Evolutionary conservation across 306 rosid species (phyloP), one percentile per base, ranked within the genome.

Genomic region (Pterocarpus macrocarpus): DNA sequence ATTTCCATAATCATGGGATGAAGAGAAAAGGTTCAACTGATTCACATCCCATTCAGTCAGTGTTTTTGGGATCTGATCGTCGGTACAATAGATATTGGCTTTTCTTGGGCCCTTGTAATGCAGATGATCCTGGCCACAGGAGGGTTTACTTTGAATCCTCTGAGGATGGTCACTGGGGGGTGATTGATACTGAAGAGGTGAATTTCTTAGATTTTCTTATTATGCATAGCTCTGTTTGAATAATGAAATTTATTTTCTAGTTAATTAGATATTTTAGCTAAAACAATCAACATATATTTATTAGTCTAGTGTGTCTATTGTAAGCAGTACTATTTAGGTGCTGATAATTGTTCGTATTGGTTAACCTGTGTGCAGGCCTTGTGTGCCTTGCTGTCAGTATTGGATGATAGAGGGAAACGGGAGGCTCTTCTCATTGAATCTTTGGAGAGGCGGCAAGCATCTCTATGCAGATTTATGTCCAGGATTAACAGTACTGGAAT

Each of bases 131-230:
- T 32, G 99, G 99, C 81, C 99, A 95, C 75, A 84, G 93, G 88
- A 93, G 99, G 89, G 91, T 95, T 80, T 95, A 95, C 71, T 95
- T 95, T 84, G 99, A 95, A 86, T 95, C 97, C 78, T 95, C 98
- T 9, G 98, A 95, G 85, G 99, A 95, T 88, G 98, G 98, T 78
- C 99, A 90, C 79, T 95, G 99, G 99, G 90, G 92, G 84, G 93
- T 95, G 88, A 90, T 95, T 79, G 98, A 95, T 85, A 86, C 94
- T 7, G 81, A 86, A 86, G 97, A 95, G 99, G 99, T 93, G 85
- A 53, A 55, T 9, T 73, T 73, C 82, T 80, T 36, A 49, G 56
- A 44, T 47, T 84, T 77, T 69, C 50, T 73, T 28, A 47, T 88
- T 33, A 17, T 61, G 38, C 57, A 22, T 17, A 12, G 57, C 86